Conservation (phyloP, 441 rosid genomes). For the Erodium texanum region DNA sequence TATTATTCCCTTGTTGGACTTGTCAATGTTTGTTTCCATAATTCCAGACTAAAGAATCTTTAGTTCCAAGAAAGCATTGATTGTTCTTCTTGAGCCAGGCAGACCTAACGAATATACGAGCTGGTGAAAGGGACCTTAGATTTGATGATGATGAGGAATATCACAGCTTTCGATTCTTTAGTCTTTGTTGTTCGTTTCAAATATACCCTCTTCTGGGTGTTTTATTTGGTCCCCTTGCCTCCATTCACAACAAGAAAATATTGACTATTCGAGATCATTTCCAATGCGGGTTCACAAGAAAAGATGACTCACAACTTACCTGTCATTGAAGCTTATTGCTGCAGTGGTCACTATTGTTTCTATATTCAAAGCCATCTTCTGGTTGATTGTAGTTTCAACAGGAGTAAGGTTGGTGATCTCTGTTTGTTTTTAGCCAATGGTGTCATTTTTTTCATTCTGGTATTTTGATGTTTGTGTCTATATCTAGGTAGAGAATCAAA, state of each 20-base stretch:
- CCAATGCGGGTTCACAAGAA: background rate
- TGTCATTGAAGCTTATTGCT: background rate
- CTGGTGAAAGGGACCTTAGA: background rate
- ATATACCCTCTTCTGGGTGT: too few species aligned
- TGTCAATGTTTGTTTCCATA: constrained; percentile 11
- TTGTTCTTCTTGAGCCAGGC: background rate
- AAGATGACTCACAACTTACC: background rate
- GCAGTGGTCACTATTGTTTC: background rate
- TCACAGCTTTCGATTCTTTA: too few species aligned
- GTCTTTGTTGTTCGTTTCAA: too few species aligned
- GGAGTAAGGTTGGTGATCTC: background rate
- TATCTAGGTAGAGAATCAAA: background rate
- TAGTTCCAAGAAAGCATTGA: background rate
- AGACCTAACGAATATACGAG: too few species aligned
- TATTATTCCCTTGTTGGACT: constrained; percentile 7
- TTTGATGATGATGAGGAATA: constrained; percentile 6
- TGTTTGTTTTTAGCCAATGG: too few species aligned
- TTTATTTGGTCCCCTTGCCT: background rate
- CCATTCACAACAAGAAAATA: background rate
- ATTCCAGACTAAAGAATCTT: constrained; percentile 12
- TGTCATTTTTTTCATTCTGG: background rate
- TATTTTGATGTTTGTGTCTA: background rate
- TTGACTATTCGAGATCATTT: background rate
- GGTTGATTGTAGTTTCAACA: background rate
- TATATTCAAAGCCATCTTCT: constrained; percentile 1